Evolutionary conservation across 805 yeast species (phyloP).

Genomic region (Yamadazyma nakazawae): DNA sequence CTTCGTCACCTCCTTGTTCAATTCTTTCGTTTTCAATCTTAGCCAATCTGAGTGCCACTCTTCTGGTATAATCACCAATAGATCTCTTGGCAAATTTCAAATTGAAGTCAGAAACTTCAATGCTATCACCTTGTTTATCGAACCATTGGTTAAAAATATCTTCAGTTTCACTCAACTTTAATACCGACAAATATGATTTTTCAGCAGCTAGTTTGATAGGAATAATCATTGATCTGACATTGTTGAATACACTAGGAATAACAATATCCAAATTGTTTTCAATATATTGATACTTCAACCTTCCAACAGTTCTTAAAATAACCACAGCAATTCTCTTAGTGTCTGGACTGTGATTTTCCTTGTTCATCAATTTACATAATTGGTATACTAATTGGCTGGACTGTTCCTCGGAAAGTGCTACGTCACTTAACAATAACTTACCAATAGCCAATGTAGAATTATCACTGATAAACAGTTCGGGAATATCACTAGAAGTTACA

Average conservation of each 20-base stretch:
- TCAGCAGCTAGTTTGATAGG: constrained; percentile 95
- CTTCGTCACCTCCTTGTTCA: constrained; percentile 86
- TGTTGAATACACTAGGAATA: constrained; percentile 72
- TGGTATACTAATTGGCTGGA: constrained; percentile 44
- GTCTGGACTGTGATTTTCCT: constrained; percentile 64
- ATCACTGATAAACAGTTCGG: constrained; percentile 58
- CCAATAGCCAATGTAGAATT: constrained; percentile 80
- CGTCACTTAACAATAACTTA: constrained; percentile 58
- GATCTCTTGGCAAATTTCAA: constrained; percentile 60
- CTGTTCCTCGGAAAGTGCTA: constrained; percentile 43
- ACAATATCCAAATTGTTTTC: constrained; percentile 52
- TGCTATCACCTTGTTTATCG: constrained; percentile 31
- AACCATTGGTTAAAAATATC: constrained; percentile 68
- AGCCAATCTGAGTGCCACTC: constrained; percentile 88
- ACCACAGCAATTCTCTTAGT: constrained; percentile 78
- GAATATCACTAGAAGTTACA: constrained; percentile 39
- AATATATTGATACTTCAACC: constrained; percentile 52
- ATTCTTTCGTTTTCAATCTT: constrained; percentile 83
- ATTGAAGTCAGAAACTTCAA: constrained; percentile 39
- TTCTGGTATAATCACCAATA: constrained; percentile 79
- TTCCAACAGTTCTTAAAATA: constrained; percentile 68
- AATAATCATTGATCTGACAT: constrained; percentile 82
- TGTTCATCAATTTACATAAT: constrained; percentile 48
- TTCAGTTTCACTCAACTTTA: constrained; percentile 65
- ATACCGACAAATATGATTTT: constrained; percentile 73